A percentile compares a stretch with the other conserved stretches of the same genome.
Evolutionary conservation across 2,329 filamentous ascomycete species (phyloP).

Genomic region (Lecanosticta acicola): DNA sequence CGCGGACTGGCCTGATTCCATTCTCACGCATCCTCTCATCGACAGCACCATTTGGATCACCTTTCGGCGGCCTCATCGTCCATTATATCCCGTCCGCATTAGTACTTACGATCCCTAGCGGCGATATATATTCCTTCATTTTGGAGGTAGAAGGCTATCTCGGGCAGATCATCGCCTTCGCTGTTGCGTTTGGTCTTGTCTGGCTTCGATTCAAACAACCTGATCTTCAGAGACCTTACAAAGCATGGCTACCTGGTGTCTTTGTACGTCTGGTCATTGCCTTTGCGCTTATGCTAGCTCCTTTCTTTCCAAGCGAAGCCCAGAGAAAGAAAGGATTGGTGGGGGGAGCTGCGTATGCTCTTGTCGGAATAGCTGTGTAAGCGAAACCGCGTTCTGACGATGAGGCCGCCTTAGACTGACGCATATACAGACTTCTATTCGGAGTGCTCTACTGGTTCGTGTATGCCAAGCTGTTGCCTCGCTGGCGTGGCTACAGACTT

Average conservation of each 20-base stretch:
- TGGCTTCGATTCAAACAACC: constrained; percentile 56
- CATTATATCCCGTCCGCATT: constrained; percentile 64
- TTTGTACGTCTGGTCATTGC: constrained; percentile 51
- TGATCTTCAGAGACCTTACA: constrained; percentile 58
- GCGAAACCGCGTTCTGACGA: constrained; percentile 24
- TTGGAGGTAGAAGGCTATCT: constrained; percentile 67
- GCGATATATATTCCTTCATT: constrained; percentile 66
- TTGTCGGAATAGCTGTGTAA: constrained; percentile 50
- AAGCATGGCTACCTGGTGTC: constrained; percentile 58
- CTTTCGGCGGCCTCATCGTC: constrained; percentile 61
- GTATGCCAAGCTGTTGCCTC: constrained; percentile 58
- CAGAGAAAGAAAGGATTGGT: constrained; percentile 43
- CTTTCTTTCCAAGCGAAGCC: constrained; percentile 54
- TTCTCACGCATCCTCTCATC: constrained; percentile 57
- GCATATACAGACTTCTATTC: constrained; percentile 46
- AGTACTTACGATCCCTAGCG: constrained; percentile 59
- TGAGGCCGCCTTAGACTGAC: background rate
- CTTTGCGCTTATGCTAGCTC: constrained; percentile 52
- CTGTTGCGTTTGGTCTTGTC: constrained; percentile 54
- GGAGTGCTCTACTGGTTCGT: constrained; percentile 63
- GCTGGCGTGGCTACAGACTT: constrained; percentile 54
- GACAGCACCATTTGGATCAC: constrained; percentile 61
- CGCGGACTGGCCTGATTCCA: constrained; percentile 64
- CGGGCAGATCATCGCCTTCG: constrained; percentile 55
- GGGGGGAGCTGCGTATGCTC: constrained; percentile 50